phyloP scores from a whole-genome alignment of 2,329 filamentous ascomycete species.

The Paradendryphiella salina region DNA sequence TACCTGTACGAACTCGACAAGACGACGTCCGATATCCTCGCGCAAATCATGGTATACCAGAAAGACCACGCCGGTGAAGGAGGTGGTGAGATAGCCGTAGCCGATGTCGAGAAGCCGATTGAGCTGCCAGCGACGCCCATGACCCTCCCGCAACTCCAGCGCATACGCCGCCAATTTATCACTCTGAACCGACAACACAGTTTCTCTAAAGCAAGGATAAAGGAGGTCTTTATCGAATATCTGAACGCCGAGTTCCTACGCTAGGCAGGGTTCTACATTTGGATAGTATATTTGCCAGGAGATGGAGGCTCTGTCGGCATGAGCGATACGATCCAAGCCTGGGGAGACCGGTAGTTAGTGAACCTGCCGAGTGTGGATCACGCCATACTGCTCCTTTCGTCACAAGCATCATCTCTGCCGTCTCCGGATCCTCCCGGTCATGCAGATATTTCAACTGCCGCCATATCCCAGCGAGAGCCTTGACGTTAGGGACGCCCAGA shows the following conservation, averaged over 20 bases:
- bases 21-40: conserved; percentile 75
- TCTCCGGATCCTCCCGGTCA: conserved; percentile 16
- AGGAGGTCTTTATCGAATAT: conserved; percentile 47
- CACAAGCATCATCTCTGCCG: not conserved
- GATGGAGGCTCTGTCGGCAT: not conserved
- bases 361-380: not conserved
- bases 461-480: not conserved
- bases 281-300: not conserved
- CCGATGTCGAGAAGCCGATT: conserved; percentile 60
- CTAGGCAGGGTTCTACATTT: conserved; percentile 9
- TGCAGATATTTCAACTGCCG: not conserved
- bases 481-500: no score
- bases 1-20: conserved; percentile 81
- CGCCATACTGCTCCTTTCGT: not conserved
- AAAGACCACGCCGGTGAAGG: conserved; percentile 65
- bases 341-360: not conserved
- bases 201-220: conserved; percentile 47
- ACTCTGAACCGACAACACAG: conserved; percentile 70
- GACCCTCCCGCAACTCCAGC: conserved; percentile 74
- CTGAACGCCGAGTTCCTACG: conserved; percentile 45
- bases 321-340: not conserved
- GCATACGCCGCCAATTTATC: conserved; percentile 76
- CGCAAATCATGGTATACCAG: conserved; percentile 69
- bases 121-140: conserved; percentile 68
- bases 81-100: conserved; percentile 61